Evolutionary conservation across 768 basidiomycete species (phyloP), one percentile per base, ranked within the genome.

Genomic region (Phaeotremella skinneri): DNA sequence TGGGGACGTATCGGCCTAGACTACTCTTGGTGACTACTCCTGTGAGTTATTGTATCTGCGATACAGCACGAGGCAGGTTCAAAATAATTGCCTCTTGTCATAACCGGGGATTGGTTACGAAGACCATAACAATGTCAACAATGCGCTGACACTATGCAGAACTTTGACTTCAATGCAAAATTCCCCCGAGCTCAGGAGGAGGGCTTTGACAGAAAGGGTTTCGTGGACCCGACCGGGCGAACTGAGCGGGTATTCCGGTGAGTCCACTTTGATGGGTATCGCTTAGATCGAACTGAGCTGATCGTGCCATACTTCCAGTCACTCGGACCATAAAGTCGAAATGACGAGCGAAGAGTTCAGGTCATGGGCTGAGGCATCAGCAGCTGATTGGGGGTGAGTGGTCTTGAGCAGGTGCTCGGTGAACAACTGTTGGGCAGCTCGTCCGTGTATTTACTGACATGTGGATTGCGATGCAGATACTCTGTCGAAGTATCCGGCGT

Each of bases 171-270:
- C 62, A 78, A 78, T 50, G 65, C 69, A 41, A 75, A 76, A 50
- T 78, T 78, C 62, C 73, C 73, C 23, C 65, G 70, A 31, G 61
- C 61, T 17, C 47, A 67, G 21, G 58, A 70, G 27, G 55, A 70
- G 3, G 57, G 60, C 27, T 64, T 59, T 49, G 60, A 61, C 1
- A 50, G 56, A 39, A 69, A 61, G 45, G 77, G 77, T 7, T 78
- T 72, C 52, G 58, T 68, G 9, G 77, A 78, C 51, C 76, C 76
- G 4, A 77, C 77, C 17, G 74, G 76, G 16, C 55, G 77, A 48
- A 78, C 77, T 2, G 69, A 73, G 42, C 64, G 77, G 14, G 70
- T 77, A 4, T 78, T 78, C 70, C 61, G 76, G 74, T 76, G 31
- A 54, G 63, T 53, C 9, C 20, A 25, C 32, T 50, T 41, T 59